Evolutionary conservation across 176 grass and related monocot species (phyloP).

Genomic region (Triticum urartu): DNA sequence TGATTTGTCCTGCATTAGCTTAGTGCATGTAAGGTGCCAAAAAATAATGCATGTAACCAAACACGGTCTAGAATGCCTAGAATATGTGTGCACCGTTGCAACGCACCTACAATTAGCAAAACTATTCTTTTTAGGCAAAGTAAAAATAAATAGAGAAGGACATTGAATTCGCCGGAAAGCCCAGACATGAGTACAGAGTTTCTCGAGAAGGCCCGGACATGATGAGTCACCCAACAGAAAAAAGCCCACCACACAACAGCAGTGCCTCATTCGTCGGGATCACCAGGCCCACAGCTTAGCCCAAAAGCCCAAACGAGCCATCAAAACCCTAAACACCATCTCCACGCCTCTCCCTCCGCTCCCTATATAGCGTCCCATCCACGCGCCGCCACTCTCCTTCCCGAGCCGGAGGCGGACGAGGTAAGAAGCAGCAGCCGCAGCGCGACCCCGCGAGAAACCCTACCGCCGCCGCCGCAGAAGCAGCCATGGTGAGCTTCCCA

Average conservation of each 20-base stretch:
- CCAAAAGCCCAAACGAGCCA: not conserved
- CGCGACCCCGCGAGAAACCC: slow-evolving; percentile 4
- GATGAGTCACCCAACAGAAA: not conserved
- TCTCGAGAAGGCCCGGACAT: not conserved
- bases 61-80: no score
- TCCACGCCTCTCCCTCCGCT: not conserved
- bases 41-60: no score
- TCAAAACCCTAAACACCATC: slow-evolving; percentile 40
- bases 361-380: slow-evolving; percentile 19
- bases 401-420: slow-evolving; percentile 43
- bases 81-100: no score
- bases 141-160: no score
- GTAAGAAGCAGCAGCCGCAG: slow-evolving; percentile 28
- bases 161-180: no score
- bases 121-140: no score
- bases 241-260: not conserved
- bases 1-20: no score
- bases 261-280: not conserved
- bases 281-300: not conserved
- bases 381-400: slow-evolving; percentile 33
- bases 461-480: slow-evolving; percentile 14
- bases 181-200: no score
- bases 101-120: no score
- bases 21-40: no score
- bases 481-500: slow-evolving; percentile 25